Conservation (phyloP, 2,329 filamentous ascomycete species). For the Fusarium albidum region DNA sequence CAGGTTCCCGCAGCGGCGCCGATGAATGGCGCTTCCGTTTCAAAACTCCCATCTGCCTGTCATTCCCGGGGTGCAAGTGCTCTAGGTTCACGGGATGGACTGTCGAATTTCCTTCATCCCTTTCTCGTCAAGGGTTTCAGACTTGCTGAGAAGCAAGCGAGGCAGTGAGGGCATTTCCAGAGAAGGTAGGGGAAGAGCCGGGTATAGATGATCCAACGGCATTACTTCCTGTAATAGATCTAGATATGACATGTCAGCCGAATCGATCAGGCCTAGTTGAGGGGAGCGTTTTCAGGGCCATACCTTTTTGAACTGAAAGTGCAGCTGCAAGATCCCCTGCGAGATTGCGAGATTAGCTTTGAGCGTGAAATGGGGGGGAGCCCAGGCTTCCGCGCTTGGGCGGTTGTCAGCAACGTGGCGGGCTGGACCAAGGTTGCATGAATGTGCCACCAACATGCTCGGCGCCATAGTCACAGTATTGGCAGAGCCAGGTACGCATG, state of each 20-base stretch:
- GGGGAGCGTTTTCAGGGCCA: slow-evolving; percentile 31
- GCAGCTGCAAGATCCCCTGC: slow-evolving; percentile 91
- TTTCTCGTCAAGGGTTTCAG: neutral
- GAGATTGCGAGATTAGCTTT: slow-evolving; percentile 34
- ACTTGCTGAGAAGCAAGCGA: slow-evolving; percentile 14
- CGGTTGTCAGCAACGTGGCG: slow-evolving; percentile 19
- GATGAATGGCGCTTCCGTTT: slow-evolving; percentile 23
- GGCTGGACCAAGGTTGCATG: slow-evolving; percentile 18
- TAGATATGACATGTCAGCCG: slow-evolving; percentile 43
- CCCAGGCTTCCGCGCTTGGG: slow-evolving; percentile 12
- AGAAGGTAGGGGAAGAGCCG: slow-evolving; percentile 8
- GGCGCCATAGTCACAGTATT: slow-evolving; percentile 15
- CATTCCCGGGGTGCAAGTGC: slow-evolving; percentile 11
- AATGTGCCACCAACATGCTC: slow-evolving; percentile 19
- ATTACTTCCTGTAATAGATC: slow-evolving; percentile 66
- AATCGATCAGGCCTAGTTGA: slow-evolving; percentile 9
- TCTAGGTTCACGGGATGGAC: slow-evolving; percentile 2
- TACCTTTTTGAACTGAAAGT: slow-evolving; percentile 99
- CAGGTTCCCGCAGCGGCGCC: slow-evolving; percentile 16
- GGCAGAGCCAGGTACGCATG: slow-evolving; percentile 21
- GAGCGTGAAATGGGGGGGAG: slow-evolving; percentile 7
- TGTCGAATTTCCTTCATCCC: slow-evolving; percentile 8
- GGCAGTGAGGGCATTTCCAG: neutral
- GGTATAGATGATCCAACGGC: neutral
- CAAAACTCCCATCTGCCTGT: slow-evolving; percentile 14